Evolutionary conservation across 441 rosid genomes (phyloP).

Genomic region (Caryocar brasiliense): DNA sequence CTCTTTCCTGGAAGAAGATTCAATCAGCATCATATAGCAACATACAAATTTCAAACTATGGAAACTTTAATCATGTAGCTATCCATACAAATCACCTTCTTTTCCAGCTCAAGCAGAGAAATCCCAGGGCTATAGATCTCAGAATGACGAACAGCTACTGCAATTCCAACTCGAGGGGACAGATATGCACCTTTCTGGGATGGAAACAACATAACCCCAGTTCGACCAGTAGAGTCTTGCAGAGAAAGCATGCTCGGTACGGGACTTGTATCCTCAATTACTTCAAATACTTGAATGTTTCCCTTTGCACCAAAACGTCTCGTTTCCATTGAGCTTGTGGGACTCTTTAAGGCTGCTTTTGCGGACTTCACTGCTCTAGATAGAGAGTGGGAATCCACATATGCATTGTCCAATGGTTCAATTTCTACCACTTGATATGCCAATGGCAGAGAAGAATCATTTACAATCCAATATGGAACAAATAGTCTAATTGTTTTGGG

Average conservation of each 20-base stretch:
- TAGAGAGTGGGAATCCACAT: slow-evolving; percentile 44
- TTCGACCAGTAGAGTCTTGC: slow-evolving; percentile 73
- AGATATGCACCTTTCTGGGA: slow-evolving; percentile 81
- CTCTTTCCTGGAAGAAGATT: slow-evolving; percentile 64
- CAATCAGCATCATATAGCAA: background rate
- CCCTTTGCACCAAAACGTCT: slow-evolving; percentile 42
- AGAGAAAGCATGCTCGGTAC: slow-evolving; percentile 97
- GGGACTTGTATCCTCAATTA: slow-evolving; percentile 82
- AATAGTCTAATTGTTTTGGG: slow-evolving; percentile 82
- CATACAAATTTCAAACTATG: slow-evolving; percentile 9
- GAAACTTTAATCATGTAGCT: background rate
- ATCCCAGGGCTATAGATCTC: slow-evolving; percentile 85
- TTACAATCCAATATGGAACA: slow-evolving; percentile 94
- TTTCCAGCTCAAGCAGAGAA: slow-evolving; percentile 94
- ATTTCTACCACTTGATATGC: slow-evolving; percentile 84
- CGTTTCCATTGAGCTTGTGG: slow-evolving; percentile 49
- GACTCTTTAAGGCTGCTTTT: slow-evolving; percentile 44
- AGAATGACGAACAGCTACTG: slow-evolving; percentile 74
- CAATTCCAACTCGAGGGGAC: slow-evolving; percentile 72
- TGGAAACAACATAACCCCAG: slow-evolving; percentile 55
- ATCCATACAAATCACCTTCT: slow-evolving; percentile 52
- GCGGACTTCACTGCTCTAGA: slow-evolving; percentile 72
- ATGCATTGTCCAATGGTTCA: slow-evolving; percentile 63
- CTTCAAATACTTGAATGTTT: slow-evolving; percentile 73
- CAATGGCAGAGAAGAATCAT: slow-evolving; percentile 69